phyloP scores from a whole-genome alignment of 1,284 basidiomycete species.

The Marasmius sp. region DNA sequence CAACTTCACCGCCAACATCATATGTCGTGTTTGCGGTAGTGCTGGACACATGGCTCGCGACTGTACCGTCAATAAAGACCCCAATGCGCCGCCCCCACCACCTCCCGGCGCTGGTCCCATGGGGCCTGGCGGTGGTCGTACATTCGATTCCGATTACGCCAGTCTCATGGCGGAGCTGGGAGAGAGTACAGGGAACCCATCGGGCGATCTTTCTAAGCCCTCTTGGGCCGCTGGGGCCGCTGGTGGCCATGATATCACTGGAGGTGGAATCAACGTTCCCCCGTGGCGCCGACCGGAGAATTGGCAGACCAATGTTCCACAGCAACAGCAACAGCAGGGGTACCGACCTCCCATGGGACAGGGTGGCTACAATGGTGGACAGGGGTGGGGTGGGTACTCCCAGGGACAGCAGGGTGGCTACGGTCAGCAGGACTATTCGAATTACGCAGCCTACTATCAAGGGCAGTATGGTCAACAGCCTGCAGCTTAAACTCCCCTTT shows the following conservation, averaged over 20 bases:
- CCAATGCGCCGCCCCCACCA: conserved; percentile 51
- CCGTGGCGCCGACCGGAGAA: conserved; percentile 86
- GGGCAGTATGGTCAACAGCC: conserved; percentile 74
- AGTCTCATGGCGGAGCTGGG: conserved; percentile 98
- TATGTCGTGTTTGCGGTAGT: conserved; percentile 94
- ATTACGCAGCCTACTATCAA: conserved; percentile 82
- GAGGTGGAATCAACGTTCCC: conserved; percentile 77
- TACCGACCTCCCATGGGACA: conserved; percentile 56
- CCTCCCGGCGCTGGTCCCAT: conserved; percentile 43
- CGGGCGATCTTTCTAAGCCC: conserved; percentile 53
- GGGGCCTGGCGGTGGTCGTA: conserved; percentile 40
- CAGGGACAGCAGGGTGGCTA: conserved; percentile 48
- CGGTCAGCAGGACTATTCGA: conserved; percentile 51
- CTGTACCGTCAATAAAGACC: conserved; percentile 84
- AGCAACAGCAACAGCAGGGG: conserved; percentile 47
- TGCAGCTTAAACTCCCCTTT: not conserved
- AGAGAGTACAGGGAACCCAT: conserved; percentile 67
- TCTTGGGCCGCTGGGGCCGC: conserved; percentile 58
- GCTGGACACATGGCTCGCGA: conserved; percentile 97
- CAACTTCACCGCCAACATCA: conserved; percentile 97
- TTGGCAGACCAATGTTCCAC: conserved; percentile 61
- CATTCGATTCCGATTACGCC: conserved; percentile 96
- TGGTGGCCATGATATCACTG: conserved; percentile 72
- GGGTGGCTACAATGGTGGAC: conserved; percentile 38
- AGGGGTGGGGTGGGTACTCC: conserved; percentile 35